Conservation (phyloP, 2,329 filamentous ascomycete genomes). For the Fusarium tanahbumbuense region DNA sequence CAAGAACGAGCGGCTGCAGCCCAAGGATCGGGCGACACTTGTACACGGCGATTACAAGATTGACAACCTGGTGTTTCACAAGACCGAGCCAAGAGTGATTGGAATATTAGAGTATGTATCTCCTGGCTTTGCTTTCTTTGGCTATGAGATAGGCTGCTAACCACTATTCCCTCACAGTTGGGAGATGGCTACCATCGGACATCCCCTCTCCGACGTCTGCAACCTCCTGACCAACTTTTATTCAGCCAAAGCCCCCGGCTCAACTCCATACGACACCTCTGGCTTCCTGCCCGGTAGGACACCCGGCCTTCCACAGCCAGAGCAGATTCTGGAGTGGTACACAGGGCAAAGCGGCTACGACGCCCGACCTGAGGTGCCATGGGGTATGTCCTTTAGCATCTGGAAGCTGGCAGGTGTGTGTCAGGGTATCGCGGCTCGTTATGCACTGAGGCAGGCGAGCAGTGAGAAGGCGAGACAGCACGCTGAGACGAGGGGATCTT, state of each 20-base stretch:
- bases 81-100: slow-evolving; percentile 87
- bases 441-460: slow-evolving; percentile 87
- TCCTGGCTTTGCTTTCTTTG: neutral
- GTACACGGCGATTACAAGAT: slow-evolving; percentile 99
- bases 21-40: slow-evolving; percentile 79
- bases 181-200: slow-evolving; percentile 99
- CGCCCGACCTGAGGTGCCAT: slow-evolving; percentile 68
- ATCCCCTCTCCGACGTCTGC: slow-evolving; percentile 89
- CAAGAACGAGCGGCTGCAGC: slow-evolving; percentile 73
- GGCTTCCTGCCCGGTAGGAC: slow-evolving; percentile 72
- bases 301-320: slow-evolving; percentile 68
- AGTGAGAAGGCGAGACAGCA: slow-evolving; percentile 83
- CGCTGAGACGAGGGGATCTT: slow-evolving; percentile 73
- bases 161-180: slow-evolving; percentile 64
- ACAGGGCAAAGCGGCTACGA: slow-evolving; percentile 73
- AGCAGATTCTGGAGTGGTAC: slow-evolving; percentile 58
- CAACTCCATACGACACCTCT: slow-evolving; percentile 47
- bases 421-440: slow-evolving; percentile 93
- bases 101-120: slow-evolving; percentile 82
- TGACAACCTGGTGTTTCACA: slow-evolving; percentile 90
- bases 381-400: slow-evolving; percentile 71
- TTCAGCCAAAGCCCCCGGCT: slow-evolving; percentile 47
- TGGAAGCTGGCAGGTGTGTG: slow-evolving; percentile 72
- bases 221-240: slow-evolving; percentile 71
- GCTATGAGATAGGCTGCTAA: neutral